Evolutionary conservation across 495 filamentous ascomycete species (phyloP), one percentile per base, ranked within the genome.

Genomic region (Daldinia decipiens): DNA sequence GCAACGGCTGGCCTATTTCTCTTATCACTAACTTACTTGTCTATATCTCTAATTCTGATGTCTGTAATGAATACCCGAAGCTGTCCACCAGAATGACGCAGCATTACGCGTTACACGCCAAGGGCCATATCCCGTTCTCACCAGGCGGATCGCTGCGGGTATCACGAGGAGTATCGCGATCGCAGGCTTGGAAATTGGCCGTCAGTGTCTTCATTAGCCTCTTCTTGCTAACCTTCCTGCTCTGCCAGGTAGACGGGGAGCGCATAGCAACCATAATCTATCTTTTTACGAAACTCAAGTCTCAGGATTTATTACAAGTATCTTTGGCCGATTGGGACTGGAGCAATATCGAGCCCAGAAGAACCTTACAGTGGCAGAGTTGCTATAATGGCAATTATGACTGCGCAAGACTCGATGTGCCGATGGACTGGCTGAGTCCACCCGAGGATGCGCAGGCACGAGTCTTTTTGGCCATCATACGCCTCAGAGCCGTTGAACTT

Each of bases 341-440:
- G 80, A 63, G 53, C 15, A 53, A 77, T 53, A 79, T 83, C 39
- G 45, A 74, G 17, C 78, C 82, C 0, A 79, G 74, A 19, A 70
- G 67, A 39, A 70, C 74, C 1, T 32, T 82, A 4, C 29, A 54
- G 15, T 82, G 82, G 79, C 76, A 77, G 11, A 68, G 70, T 13
- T 82, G 79, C 69, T 81, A 73, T 47, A 29, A 73, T 59, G 71
- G 67, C 19, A 60, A 62, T 4, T 77, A 77, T 39, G 80, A 83
- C 59, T 83, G 81, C 64, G 81, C 82, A 4, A 77, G 79, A 5
- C 72, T 83, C 11, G 78, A 78, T 57, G 74, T 80, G 57, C 85
- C 84, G 0, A 80, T 87, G 61, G 84, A 86, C 73, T 87, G 83
- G 82, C 79, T 77, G 0, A 59, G 79, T 38, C 79, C 82, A 3